Evolutionary conservation across 345 rosid genomes (phyloP), one percentile per base, ranked within the genome.

Genomic region (Microcos paniculata): DNA sequence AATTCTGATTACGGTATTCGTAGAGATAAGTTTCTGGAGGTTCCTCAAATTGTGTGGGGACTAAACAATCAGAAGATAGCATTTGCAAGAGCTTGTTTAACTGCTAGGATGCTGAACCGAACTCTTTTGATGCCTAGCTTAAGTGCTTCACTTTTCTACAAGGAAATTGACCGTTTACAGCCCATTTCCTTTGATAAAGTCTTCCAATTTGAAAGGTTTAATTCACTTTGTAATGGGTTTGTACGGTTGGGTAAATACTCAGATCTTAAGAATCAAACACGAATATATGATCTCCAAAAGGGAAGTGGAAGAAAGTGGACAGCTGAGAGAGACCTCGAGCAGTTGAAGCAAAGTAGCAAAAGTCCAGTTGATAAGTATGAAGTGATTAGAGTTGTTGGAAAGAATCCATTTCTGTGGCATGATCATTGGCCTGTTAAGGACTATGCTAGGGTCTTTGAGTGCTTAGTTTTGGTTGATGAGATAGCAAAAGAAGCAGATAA

Each of bases 301-400:
- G 99, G 99, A 76, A 96, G 97, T 83, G 99, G 99, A 73, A 91
- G 99, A 86, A 94, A 80, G 81, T 96, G 99, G 99, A 96, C 95
- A 0, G 71, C 51, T 57, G 88, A 86, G 80, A 88, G 91, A 83
- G 99, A 94, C 79, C 51, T 91, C 77, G 89, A 96, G 43, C 99
- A 94, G 45, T 24, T 96, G 84, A 86, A 68, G 71, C 74, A 87
- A 35, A 78, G 80, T 19, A 67, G 81, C 0, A 40, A 73, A 64
- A 84, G 86, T 42, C 72, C 88, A 0, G 71, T 79, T 28, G 92
- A 96, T 85, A 83, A 75, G 58, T 76, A 85, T 62, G 97, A 96
- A 83, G 90, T 88, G 45, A 84, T 94, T 63, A 88, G 90, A 49
- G 74, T 96, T 24, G 83, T 79, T 1, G 97, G 95, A 31, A 96